These are phyloP conservation scores for Kluyveromyces sp. DNA, from an alignment of 1,139 yeast genomes.

Conservation along the genomic window DNA sequence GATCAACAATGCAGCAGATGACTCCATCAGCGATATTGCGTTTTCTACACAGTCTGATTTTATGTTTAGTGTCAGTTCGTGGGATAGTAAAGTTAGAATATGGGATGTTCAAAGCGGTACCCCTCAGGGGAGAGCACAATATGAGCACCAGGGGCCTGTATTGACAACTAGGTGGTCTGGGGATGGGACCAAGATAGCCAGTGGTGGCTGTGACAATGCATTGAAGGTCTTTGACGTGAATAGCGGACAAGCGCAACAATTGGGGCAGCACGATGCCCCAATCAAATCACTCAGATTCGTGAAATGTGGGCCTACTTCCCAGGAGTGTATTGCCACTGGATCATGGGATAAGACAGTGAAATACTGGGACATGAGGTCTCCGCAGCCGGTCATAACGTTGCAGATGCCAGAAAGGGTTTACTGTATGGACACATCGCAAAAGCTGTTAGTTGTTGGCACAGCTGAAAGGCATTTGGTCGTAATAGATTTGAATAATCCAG, in stretches of 20 bases:
- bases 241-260: slow-evolving; percentile 72
- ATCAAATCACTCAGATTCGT: slow-evolving; percentile 71
- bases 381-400: slow-evolving; percentile 75
- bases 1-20: slow-evolving; percentile 85
- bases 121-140: slow-evolving; percentile 80
- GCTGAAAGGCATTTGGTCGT: slow-evolving; percentile 82
- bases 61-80: slow-evolving; percentile 68
- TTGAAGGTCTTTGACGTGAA: slow-evolving; percentile 79
- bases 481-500: slow-evolving; percentile 78
- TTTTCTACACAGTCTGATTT: slow-evolving; percentile 92
- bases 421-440: slow-evolving; percentile 77
- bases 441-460: slow-evolving; percentile 81
- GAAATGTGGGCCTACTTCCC: slow-evolving; percentile 72
- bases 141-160: slow-evolving; percentile 87
- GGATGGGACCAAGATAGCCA: slow-evolving; percentile 82
- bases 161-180: slow-evolving; percentile 71
- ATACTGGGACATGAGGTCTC: slow-evolving; percentile 73
- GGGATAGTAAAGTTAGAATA: slow-evolving; percentile 94
- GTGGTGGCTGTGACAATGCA: slow-evolving; percentile 92
- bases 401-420: slow-evolving; percentile 87
- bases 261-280: slow-evolving; percentile 82
- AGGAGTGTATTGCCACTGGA: slow-evolving; percentile 83
- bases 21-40: slow-evolving; percentile 76
- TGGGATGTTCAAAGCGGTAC: slow-evolving; percentile 71
- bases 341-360: slow-evolving; percentile 95